Percentiles rank a stretch among this genome's conserved stretches.
Evolutionary conservation across 305 asterid genomes (phyloP).

Genomic region (Fraxinus latifolia): DNA sequence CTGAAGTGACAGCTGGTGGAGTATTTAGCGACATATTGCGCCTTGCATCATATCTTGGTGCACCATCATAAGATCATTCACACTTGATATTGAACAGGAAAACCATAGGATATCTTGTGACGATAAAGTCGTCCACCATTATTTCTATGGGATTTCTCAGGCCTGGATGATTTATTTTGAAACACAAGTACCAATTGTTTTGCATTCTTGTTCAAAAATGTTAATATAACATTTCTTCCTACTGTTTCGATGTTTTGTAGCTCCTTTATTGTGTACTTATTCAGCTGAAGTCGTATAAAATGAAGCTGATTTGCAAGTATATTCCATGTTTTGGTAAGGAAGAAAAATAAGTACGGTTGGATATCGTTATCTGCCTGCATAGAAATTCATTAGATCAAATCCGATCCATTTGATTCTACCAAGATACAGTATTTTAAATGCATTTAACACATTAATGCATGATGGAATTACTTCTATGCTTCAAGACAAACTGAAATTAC

Average conservation of each 20-base stretch:
- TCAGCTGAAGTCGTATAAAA: background rate
- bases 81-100: background rate
- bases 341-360: background rate
- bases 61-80: constrained; percentile 58
- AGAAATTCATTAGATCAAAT: background rate
- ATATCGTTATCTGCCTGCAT: background rate
- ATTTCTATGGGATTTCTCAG: background rate
- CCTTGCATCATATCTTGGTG: constrained; percentile 96
- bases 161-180: background rate
- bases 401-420: background rate
- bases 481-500: background rate
- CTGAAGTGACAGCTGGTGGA: constrained; percentile 97
- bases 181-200: background rate
- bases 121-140: background rate
- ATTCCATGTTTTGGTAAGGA: background rate
- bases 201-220: background rate
- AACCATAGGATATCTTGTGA: background rate
- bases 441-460: background rate
- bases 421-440: background rate
- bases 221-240: background rate
- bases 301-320: background rate
- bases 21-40: constrained; percentile 91
- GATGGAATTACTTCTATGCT: background rate
- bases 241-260: background rate
- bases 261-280: background rate